Base-by-base conservation (phyloP, 768 basidiomycete genomes). In the Collybiopsis confluens region DNA sequence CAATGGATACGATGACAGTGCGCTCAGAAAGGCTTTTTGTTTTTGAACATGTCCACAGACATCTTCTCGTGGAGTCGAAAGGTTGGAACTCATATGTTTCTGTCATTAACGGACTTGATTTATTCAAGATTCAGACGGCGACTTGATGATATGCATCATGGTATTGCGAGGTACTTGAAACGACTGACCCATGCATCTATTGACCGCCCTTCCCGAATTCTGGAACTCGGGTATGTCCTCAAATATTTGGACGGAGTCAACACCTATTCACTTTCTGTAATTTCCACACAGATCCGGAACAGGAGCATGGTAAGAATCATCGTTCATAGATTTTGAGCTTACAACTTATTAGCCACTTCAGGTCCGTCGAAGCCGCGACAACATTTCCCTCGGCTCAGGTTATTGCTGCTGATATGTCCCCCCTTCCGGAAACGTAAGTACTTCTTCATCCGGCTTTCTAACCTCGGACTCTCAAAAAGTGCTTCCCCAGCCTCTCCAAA, bases 131-230 rank as follows among this genome's bases (percentile, higher is more conserved):
- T 21, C 23, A 48, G 47, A 24, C 47, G 47, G 23, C 47, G 47
- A 48, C 47, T 48, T 48, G 47, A 48, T n/a, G 47, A 48, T 37
- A 48, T 48, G 47, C 47, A 48, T 18, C 13, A 37, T 37, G 47
- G 47, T 1, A 48, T 48, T 16, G 47, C 47, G 16, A 48, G 47
- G 35, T 48, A 48, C 35, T 13, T 48, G 47, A 38, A 38, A 35
- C 18, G 21, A 38, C 35, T 48, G 4, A 48, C 47, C 20, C 26
- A 37, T 48, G 47, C 47, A 16, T 35, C 47, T 36, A 7, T 48
- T 10, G 23, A 48, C 1, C 35, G 37, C 18, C 47, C 47, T 9
- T 37, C 47, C 33, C 47, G 36, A 35, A 48, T 48, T 36, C 35
- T 48, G 35, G 47, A 48, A 37, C 47, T 48, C 23, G 47, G 47